Conservation (phyloP, 2,329 filamentous ascomycete species). For the Fusarium sororula region DNA sequence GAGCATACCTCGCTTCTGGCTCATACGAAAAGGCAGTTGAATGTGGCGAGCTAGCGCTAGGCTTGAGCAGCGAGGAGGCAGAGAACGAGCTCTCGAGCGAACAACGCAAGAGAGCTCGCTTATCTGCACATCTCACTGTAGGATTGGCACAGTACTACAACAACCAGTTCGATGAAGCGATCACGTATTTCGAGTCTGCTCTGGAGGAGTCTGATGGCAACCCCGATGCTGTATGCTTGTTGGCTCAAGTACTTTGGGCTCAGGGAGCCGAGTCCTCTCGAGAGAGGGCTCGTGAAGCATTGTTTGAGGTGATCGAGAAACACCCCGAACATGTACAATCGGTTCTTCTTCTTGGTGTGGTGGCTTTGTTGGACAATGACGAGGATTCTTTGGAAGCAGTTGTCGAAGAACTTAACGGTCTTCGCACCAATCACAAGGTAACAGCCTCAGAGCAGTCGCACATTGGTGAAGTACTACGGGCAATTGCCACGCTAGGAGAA, state of each 20-base stretch:
- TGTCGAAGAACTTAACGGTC: slow-evolving; percentile 75
- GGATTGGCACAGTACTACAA: slow-evolving; percentile 84
- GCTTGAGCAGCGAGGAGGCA: slow-evolving; percentile 77
- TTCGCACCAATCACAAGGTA: slow-evolving; percentile 74
- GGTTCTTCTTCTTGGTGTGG: slow-evolving; percentile 82
- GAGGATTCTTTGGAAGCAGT: slow-evolving; percentile 83
- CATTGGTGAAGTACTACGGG: slow-evolving; percentile 79
- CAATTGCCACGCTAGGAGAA: slow-evolving; percentile 70
- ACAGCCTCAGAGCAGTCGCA: slow-evolving; percentile 70
- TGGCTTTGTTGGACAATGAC: slow-evolving; percentile 84
- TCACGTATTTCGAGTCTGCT: slow-evolving; percentile 82
- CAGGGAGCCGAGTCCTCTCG: slow-evolving; percentile 79
- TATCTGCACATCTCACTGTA: slow-evolving; percentile 87
- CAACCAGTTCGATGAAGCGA: slow-evolving; percentile 71
- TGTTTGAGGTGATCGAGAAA: slow-evolving; percentile 82
- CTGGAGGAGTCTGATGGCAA: slow-evolving; percentile 79
- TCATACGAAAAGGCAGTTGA: slow-evolving; percentile 76
- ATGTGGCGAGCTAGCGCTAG: slow-evolving; percentile 81
- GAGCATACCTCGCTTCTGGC: slow-evolving; percentile 78
- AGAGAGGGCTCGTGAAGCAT: slow-evolving; percentile 77
- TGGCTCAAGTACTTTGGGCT: slow-evolving; percentile 94
- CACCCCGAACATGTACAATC: slow-evolving; percentile 80
- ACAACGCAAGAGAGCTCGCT: slow-evolving; percentile 73
- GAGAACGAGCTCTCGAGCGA: slow-evolving; percentile 72
- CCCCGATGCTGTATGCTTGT: slow-evolving; percentile 84